A percentile compares a stretch with the other conserved stretches of the same genome.
phyloP scores from a whole-genome alignment of 129 eudicot genomes.

The Mikania micrantha region DNA sequence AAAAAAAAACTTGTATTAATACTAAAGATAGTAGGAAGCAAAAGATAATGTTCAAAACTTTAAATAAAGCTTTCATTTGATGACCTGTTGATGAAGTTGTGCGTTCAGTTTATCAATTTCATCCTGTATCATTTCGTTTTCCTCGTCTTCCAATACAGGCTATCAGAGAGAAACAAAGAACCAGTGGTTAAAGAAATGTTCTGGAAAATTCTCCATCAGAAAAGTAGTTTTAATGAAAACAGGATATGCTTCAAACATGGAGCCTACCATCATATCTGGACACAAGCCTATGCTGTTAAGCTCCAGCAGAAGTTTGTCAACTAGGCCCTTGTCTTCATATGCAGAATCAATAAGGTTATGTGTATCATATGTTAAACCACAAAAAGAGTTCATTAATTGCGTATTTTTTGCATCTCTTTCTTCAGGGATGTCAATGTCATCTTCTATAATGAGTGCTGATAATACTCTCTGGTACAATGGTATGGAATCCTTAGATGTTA shows the following conservation, averaged over 20 bases:
- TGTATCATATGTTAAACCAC: slow-evolving; percentile 30
- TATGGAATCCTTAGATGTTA: slow-evolving; percentile 6
- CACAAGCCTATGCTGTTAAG: slow-evolving; percentile 67
- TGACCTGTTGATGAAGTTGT: slow-evolving; percentile 58
- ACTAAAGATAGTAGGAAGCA: neutral
- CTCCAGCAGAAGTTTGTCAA: slow-evolving; percentile 61
- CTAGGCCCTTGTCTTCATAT: slow-evolving; percentile 46
- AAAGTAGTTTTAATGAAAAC: neutral
- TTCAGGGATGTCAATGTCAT: slow-evolving; percentile 48
- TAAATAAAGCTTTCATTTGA: neutral
- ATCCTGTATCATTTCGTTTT: slow-evolving; percentile 44
- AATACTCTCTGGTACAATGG: slow-evolving; percentile 75
- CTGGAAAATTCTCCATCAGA: neutral
- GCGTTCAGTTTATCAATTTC: slow-evolving; percentile 49
- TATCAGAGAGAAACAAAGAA: slow-evolving; percentile 23
- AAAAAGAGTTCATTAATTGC: slow-evolving; percentile 6
- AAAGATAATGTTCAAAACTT: slow-evolving; percentile 3
- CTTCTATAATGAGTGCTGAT: slow-evolving; percentile 73
- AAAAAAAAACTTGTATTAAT: neutral
- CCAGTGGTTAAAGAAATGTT: neutral
- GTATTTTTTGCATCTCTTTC: slow-evolving; percentile 26
- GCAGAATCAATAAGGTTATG: slow-evolving; percentile 16
- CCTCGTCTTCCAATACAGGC: slow-evolving; percentile 82
- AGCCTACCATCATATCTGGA: slow-evolving; percentile 64
- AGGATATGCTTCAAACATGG: neutral